These are phyloP conservation scores for Taxawa tesnikishii DNA, from an alignment of 2,329 filamentous ascomycete species.

Conservation along the genomic window DNA sequence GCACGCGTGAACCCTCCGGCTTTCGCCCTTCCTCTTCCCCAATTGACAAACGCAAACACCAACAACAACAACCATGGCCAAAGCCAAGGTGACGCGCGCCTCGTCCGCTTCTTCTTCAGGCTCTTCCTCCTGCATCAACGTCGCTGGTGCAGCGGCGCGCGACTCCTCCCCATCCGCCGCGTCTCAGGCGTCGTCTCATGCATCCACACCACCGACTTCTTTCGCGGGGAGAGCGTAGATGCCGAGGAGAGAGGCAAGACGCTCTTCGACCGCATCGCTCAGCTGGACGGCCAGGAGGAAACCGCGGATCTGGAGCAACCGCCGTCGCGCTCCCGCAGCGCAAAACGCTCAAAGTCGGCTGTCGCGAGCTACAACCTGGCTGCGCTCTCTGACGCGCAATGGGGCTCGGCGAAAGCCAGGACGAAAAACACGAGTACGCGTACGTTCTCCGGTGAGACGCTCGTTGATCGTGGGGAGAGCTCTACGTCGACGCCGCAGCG, in stretches of 20 bases:
- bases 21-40: no score
- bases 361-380: constrained; percentile 51
- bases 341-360: constrained; percentile 27
- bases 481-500: constrained; percentile 6
- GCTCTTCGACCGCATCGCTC: constrained; percentile 5
- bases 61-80: no score
- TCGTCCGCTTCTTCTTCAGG: constrained; percentile 29
- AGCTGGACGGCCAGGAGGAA: not conserved
- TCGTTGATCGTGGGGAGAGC: constrained; percentile 17
- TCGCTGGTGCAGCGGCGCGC: constrained; percentile 19
- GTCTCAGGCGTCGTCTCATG: constrained; percentile 20
- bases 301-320: constrained; percentile 19
- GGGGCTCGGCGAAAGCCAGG: constrained; percentile 8
- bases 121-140: constrained; percentile 28
- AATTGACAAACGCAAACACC: no score
- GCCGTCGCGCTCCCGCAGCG: constrained; percentile 35
- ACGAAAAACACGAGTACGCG: constrained; percentile 9
- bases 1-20: no score
- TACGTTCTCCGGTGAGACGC: constrained; percentile 27
- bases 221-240: constrained; percentile 43
- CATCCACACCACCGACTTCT: constrained; percentile 55
- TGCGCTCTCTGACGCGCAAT: constrained; percentile 15
- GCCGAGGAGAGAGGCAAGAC: constrained; percentile 13
- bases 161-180: constrained; percentile 39
- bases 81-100: no score